Percentiles rank a stretch among this genome's conserved stretches.
Conservation (phyloP, 108 stramenopile genomes). For the Conticribra guillardii region DNA sequence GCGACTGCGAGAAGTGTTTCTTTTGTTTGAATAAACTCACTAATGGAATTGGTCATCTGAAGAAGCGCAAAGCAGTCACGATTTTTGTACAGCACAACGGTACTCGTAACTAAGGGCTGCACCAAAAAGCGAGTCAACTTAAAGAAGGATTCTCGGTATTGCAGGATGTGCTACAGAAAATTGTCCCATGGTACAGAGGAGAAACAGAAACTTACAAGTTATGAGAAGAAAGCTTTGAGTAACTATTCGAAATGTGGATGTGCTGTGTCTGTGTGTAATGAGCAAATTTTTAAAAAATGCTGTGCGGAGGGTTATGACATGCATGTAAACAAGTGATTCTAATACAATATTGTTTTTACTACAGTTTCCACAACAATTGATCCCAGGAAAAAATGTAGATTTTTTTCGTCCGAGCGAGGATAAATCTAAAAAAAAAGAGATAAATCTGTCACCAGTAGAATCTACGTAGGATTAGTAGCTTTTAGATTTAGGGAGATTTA, state of each 20-base stretch:
- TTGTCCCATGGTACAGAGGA: neutral
- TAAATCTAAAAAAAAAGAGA: too few relatives aligned
- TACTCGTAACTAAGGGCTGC: neutral
- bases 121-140: neutral
- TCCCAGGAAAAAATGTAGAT: too few relatives aligned
- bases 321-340: too few relatives aligned
- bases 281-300: constrained; percentile 4
- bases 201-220: neutral
- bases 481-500: too few relatives aligned
- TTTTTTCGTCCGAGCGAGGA: too few relatives aligned
- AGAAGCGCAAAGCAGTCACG: neutral
- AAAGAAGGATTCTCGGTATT: neutral
- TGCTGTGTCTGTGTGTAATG: neutral
- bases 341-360: too few relatives aligned
- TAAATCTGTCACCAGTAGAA: too few relatives aligned
- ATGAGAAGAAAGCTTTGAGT: neutral
- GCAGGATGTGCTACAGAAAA: constrained; percentile 4
- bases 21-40: constrained; percentile 9
- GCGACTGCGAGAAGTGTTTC: constrained; percentile 11
- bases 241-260: neutral
- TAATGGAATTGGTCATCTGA: constrained; percentile 2
- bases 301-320: constrained; percentile 11
- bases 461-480: too few relatives aligned
- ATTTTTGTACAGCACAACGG: neutral
- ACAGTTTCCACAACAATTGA: too few relatives aligned